Evolutionary conservation across 192 early-diverging fungal species (phyloP).

Genomic region (Coemansia interrupta): DNA sequence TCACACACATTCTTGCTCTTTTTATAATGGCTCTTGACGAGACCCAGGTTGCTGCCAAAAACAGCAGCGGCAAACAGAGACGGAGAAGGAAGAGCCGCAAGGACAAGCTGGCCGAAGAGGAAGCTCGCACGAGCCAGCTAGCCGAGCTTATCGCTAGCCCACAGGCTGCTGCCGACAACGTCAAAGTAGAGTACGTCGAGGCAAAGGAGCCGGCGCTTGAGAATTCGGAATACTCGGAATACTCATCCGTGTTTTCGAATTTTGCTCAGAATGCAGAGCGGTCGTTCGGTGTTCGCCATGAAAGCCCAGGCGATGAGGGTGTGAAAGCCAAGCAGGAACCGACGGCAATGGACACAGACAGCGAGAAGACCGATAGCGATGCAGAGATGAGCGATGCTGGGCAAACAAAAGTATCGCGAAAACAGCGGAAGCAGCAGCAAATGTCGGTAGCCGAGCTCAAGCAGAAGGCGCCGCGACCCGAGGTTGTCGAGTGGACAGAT

Average conservation of each 20-base stretch:
- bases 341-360: neutral
- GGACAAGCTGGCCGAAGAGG: constrained; percentile 35
- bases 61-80: constrained; percentile 15
- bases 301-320: neutral
- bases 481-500: constrained; percentile 97
- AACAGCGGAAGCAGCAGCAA: constrained; percentile 56
- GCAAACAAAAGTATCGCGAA: constrained; percentile 24
- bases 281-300: constrained; percentile 31
- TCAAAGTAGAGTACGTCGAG: constrained; percentile 41
- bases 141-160: constrained; percentile 16
- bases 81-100: constrained; percentile 49
- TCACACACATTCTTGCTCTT: neutral
- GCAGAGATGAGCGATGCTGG: constrained; percentile 13
- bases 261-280: constrained; percentile 34
- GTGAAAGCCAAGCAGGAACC: neutral
- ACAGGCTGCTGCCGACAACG: constrained; percentile 9
- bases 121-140: constrained; percentile 22
- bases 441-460: constrained; percentile 89
- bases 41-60: neutral
- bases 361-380: constrained; percentile 27
- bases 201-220: constrained; percentile 12
- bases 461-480: constrained; percentile 84
- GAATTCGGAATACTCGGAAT: constrained; percentile 27
- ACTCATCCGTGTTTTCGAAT: constrained; percentile 29
- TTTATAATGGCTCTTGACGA: constrained; percentile 8